Evolutionary conservation across 441 rosid species (phyloP).

Genomic region (Bocquillonia castaneifolia): DNA sequence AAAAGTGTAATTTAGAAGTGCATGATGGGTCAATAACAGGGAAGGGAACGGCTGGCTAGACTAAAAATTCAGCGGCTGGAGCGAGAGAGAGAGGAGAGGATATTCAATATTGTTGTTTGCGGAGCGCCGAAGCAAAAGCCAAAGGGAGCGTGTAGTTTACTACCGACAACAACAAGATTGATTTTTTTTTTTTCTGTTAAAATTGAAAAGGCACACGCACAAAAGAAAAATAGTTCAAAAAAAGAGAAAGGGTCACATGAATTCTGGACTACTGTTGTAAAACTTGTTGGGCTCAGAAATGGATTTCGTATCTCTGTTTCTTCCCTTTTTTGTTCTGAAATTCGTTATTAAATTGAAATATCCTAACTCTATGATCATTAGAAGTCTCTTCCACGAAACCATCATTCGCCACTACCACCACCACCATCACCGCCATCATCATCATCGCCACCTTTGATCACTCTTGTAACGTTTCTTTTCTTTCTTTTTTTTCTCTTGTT

Average conservation of each 20-base stretch:
- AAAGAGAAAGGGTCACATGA: not conserved
- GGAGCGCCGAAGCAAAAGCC: no score
- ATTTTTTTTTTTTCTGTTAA: no score
- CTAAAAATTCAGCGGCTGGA: no score
- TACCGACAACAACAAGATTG: no score
- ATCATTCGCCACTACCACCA: conserved; percentile 23
- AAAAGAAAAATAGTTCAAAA: not conserved
- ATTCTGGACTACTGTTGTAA: not conserved
- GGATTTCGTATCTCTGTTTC: conserved; percentile 43
- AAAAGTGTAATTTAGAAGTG: no score
- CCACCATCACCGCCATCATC: conserved; percentile 27
- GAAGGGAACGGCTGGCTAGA: no score
- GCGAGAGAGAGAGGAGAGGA: no score
- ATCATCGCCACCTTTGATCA: conserved; percentile 27
- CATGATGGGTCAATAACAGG: no score
- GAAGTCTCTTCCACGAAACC: conserved; percentile 45
- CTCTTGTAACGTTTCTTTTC: not conserved
- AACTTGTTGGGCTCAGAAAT: conserved; percentile 15
- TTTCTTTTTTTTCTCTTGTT: no score
- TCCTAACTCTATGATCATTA: conserved; percentile 37
- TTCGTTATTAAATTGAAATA: conserved; percentile 39
- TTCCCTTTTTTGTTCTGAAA: conserved; percentile 46
- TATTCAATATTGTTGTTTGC: no score
- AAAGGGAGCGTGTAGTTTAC: no score
- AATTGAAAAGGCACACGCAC: no score